Evolutionary conservation across 2,329 filamentous ascomycete species (phyloP).

Genomic region (Fusarium protoensiforme): DNA sequence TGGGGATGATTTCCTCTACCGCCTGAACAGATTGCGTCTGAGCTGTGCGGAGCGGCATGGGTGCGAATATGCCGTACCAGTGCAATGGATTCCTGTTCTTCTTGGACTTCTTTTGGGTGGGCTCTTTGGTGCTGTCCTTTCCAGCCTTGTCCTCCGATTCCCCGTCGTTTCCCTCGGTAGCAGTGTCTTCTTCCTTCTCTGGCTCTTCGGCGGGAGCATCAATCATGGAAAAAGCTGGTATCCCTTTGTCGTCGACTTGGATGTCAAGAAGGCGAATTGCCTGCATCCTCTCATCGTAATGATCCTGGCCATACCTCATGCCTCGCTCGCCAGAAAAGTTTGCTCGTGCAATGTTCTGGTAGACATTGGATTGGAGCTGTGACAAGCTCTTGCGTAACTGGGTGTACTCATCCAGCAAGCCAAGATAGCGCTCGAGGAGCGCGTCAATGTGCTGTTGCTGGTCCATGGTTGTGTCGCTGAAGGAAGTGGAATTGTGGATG

Average conservation of each 20-base stretch:
- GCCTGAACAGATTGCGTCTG: slow-evolving; percentile 68
- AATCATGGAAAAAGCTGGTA: slow-evolving; percentile 32
- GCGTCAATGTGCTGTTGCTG: slow-evolving; percentile 63
- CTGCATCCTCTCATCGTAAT: slow-evolving; percentile 80
- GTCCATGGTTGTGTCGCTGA: slow-evolving; percentile 25
- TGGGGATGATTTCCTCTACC: slow-evolving; percentile 68
- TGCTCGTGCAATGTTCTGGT: slow-evolving; percentile 74
- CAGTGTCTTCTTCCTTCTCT: slow-evolving; percentile 5
- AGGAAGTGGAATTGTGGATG: neutral
- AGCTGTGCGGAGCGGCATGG: slow-evolving; percentile 64
- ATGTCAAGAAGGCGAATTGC: slow-evolving; percentile 60
- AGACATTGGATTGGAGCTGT: slow-evolving; percentile 65
- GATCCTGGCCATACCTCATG: slow-evolving; percentile 73
- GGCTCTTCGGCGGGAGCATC: slow-evolving; percentile 4
- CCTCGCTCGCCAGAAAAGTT: slow-evolving; percentile 77
- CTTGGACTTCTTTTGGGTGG: slow-evolving; percentile 23
- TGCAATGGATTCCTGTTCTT: slow-evolving; percentile 58
- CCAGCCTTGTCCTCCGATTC: slow-evolving; percentile 13
- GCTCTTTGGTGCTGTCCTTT: slow-evolving; percentile 11
- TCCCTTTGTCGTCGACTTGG: slow-evolving; percentile 13
- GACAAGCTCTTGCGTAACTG: slow-evolving; percentile 65
- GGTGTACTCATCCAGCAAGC: slow-evolving; percentile 74
- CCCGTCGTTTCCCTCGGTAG: neutral
- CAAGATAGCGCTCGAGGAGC: slow-evolving; percentile 74
- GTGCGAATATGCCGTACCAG: slow-evolving; percentile 68